Base-by-base conservation (phyloP, 805 yeast genomes). In the Brettanomyces bruxellensis region DNA sequence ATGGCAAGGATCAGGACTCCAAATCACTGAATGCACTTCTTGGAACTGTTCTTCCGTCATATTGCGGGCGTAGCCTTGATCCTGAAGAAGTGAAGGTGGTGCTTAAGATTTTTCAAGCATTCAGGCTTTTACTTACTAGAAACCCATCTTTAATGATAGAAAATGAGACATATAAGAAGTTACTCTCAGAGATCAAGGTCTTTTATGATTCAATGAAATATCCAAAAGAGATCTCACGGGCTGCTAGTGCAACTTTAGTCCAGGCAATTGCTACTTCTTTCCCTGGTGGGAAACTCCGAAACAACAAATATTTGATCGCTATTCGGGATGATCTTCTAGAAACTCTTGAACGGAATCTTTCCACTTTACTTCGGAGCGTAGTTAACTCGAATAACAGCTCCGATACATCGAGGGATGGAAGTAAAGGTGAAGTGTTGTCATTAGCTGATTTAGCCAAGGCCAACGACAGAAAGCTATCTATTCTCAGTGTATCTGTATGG, bases 21-120 rank as follows among this genome's bases (percentile, higher is more conserved):
- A 53, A 56, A 38, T 62, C 68, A 12, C 49, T 63, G 12, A 55
- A 57, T 42, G 60, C 66, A 5, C 49, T 64, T 13, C 40, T 64
- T 6, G 48, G 49, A 22, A 57, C 55, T 13, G 67, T 65, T 5
- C 45, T 65, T 34, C 59, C 65, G 0, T 57, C 57, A 1, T 62
- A 58, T 37, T 38, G 55, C 1, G 45, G 52, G 9, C 49, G 49
- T 30, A 25, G 34, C 3, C 45, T 51, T 11, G 41, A 46, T 30
- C 45, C 25, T 5, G 53, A 52, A 12, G 60, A 59, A 44, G 45
- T 40, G 11, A 38, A 45, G 12, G 55, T 58, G 11, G 54, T 55
- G 2, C 24, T 50, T 34, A 64, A 64, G 47, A 61, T 64, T 7
- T 62, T 64, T 46, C 50, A 51, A 30, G 60, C 65, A 1, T 41